Evolutionary conservation across 768 basidiomycete species (phyloP).

Genomic region (Galerina sulciceps): DNA sequence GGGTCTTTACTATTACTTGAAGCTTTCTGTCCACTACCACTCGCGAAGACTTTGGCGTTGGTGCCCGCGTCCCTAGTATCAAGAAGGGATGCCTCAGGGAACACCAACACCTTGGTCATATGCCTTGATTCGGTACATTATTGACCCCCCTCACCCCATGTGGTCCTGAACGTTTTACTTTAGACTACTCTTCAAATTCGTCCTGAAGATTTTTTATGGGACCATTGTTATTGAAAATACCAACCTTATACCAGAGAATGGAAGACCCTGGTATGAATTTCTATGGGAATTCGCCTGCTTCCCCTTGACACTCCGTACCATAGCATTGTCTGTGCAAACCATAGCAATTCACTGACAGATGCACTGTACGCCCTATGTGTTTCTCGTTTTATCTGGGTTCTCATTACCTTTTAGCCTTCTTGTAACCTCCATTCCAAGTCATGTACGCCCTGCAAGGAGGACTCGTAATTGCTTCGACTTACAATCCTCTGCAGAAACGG

Average conservation of each 20-base stretch:
- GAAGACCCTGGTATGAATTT: conserved; percentile 65
- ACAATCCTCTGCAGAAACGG: conserved; percentile 53
- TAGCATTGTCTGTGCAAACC: conserved; percentile 86
- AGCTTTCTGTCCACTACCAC: background rate
- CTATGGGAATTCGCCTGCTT: background rate
- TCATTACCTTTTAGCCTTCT: conserved; percentile 55
- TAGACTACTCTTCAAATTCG: conserved; percentile 77
- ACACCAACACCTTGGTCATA: conserved; percentile 52
- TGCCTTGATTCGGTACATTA: conserved; percentile 59
- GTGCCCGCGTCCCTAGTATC: background rate
- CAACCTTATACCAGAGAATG: conserved; percentile 70
- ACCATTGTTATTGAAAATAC: conserved; percentile 84
- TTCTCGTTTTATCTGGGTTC: background rate
- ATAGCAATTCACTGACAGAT: conserved; percentile 86
- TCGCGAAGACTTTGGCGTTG: background rate
- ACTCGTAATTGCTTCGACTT: background rate
- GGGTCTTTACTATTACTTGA: too few relatives aligned
- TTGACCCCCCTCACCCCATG: background rate
- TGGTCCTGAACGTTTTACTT: background rate
- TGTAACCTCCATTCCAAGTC: conserved; percentile 72
- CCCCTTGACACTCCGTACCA: background rate
- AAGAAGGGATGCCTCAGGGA: conserved; percentile 28
- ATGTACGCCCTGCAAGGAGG: conserved; percentile 40
- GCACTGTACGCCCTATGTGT: conserved; percentile 61
- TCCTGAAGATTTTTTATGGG: conserved; percentile 91